phyloP scores from a whole-genome alignment of 108 stramenopile genomes.

The Nannochloropsis oceanica region DNA sequence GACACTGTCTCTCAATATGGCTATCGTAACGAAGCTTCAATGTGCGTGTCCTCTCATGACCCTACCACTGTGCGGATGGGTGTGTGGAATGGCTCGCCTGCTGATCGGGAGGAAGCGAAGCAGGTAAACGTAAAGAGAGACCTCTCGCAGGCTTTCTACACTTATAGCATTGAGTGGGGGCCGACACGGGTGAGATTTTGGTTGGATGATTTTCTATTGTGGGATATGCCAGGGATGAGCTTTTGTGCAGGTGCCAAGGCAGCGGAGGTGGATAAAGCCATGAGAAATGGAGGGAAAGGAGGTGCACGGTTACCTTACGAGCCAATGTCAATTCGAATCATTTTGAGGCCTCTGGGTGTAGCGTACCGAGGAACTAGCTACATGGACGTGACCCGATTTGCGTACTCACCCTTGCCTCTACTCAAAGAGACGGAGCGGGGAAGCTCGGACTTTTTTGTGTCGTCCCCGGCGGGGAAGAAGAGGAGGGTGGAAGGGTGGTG shows the following conservation, averaged over 20 bases:
- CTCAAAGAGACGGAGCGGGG: not conserved
- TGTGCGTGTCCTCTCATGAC: not conserved
- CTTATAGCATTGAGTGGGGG: not conserved
- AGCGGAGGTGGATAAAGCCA: not conserved
- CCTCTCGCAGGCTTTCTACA: not conserved
- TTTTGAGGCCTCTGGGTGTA: not conserved
- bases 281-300: not conserved
- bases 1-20: not conserved
- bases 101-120: not conserved
- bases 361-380: not conserved
- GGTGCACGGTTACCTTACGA: not conserved
- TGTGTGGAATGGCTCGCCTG: not conserved
- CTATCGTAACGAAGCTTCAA: not conserved
- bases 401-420: not conserved
- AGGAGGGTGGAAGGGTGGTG: too few species aligned
- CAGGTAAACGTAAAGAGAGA: not conserved
- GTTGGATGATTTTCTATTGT: not conserved
- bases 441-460: too few species aligned
- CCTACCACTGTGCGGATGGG: not conserved
- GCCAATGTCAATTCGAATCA: not conserved
- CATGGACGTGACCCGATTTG: not conserved
- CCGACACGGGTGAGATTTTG: not conserved
- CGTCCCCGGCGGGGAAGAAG: too few species aligned
- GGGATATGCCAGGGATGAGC: not conserved
- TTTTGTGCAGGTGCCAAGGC: not conserved